Conservation (phyloP, 805 yeast genomes). For the Brettanomyces anomalus region DNA sequence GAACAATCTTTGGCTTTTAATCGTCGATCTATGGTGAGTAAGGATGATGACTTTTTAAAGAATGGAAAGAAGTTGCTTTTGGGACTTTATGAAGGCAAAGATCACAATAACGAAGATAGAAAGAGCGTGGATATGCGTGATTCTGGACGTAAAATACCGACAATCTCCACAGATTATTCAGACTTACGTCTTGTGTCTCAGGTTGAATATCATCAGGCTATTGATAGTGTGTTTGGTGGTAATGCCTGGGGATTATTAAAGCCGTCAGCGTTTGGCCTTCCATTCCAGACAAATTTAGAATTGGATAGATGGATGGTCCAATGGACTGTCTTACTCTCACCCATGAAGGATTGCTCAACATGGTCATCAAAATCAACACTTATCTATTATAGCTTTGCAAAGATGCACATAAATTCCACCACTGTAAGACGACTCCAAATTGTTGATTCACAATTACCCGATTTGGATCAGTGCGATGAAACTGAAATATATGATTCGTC, state of each 20-base stretch:
- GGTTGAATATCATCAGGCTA: constrained; percentile 59
- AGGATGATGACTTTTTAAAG: constrained; percentile 34
- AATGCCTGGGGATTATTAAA: constrained; percentile 52
- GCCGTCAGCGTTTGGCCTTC: constrained; percentile 57
- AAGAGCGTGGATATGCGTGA: background rate
- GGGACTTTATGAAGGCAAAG: constrained; percentile 1
- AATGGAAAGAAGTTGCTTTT: constrained; percentile 33
- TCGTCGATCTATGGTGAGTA: constrained; percentile 46
- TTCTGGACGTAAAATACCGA: background rate
- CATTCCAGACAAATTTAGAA: constrained; percentile 57
- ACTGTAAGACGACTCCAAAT: constrained; percentile 37
- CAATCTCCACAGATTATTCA: constrained; percentile 20
- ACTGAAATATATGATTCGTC: background rate
- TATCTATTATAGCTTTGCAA: constrained; percentile 65
- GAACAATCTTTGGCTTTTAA: constrained; percentile 57
- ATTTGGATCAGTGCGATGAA: constrained; percentile 12
- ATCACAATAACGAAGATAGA: background rate
- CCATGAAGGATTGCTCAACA: constrained; percentile 38
- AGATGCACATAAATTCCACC: constrained; percentile 56
- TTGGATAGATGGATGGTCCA: constrained; percentile 75
- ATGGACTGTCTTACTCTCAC: constrained; percentile 63
- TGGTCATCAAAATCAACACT: constrained; percentile 68
- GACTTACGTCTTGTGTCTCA: constrained; percentile 58
- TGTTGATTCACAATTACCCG: constrained; percentile 20
- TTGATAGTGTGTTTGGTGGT: constrained; percentile 46